Conservation (phyloP, 352 stramenopile species). For the Phytophthora pinifolia region DNA sequence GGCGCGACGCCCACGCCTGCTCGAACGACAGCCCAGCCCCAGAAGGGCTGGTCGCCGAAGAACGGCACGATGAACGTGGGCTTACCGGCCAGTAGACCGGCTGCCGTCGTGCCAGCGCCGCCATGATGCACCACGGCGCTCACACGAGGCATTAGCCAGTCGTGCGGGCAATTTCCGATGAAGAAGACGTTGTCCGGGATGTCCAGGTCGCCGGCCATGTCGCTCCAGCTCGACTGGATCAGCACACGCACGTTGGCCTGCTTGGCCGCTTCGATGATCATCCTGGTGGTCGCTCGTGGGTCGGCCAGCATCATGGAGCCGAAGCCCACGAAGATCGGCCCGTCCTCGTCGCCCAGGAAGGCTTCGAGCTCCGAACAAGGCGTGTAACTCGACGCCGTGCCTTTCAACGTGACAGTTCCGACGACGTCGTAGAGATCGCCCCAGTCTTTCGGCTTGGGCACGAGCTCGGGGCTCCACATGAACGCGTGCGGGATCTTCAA, state of each 20-base stretch:
- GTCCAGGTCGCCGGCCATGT: constrained; percentile 47
- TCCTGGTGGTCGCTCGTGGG: constrained; percentile 40
- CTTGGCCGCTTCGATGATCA: constrained; percentile 46
- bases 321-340: constrained; percentile 93
- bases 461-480: constrained; percentile 54
- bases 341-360: constrained; percentile 43
- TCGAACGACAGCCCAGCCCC: constrained; percentile 82
- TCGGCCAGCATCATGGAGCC: constrained; percentile 93
- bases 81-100: constrained; percentile 85
- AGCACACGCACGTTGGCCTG: constrained; percentile 69
- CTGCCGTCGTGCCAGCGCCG: constrained; percentile 88
- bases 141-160: constrained; percentile 90
- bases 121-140: constrained; percentile 81
- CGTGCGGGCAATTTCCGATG: constrained; percentile 72
- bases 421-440: constrained; percentile 46
- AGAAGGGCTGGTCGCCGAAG: constrained; percentile 95
- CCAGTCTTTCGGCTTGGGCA: constrained; percentile 65
- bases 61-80: constrained; percentile 94
- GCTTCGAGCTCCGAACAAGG: constrained; percentile 18
- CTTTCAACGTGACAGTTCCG: constrained; percentile 46
- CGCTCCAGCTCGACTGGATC: constrained; percentile 88
- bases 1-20: constrained; percentile 82
- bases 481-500: constrained; percentile 62
- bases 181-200: constrained; percentile 58
- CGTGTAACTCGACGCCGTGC: constrained; percentile 26